Conservation (phyloP, 306 rosid species). For the Sicyos edulis region DNA sequence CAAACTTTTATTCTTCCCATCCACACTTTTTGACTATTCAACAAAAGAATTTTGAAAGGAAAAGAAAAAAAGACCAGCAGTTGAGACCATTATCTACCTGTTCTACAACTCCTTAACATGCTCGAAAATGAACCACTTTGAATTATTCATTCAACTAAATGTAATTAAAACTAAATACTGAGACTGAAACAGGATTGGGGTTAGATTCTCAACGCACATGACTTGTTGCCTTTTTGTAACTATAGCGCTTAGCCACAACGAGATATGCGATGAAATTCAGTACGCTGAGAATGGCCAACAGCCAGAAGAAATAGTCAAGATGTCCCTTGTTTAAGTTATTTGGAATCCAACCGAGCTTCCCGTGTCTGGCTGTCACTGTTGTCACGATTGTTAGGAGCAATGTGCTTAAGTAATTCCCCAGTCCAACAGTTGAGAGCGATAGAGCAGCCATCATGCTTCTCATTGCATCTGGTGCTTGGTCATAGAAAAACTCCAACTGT, state of each 20-base stretch:
- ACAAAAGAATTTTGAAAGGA: not conserved
- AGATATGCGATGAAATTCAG: constrained; percentile 52
- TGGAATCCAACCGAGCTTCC: too few relatives aligned
- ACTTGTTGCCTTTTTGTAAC: constrained; percentile 44
- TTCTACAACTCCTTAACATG: too few relatives aligned
- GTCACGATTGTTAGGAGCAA: constrained; percentile 64
- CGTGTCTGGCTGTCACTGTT: constrained; percentile 35
- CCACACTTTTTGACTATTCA: constrained; percentile 16
- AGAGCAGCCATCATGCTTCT: constrained; percentile 76
- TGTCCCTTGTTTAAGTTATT: too few relatives aligned
- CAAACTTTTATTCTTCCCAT: not conserved
- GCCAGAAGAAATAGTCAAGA: constrained; percentile 68
- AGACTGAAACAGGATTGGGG: not conserved
- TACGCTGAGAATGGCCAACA: constrained; percentile 52
- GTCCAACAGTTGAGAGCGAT: constrained; percentile 52
- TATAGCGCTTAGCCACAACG: constrained; percentile 53
- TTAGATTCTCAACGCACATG: not conserved
- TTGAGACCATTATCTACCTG: too few relatives aligned
- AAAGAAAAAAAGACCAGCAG: not conserved
- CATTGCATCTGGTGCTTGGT: constrained; percentile 20
- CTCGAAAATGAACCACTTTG: not conserved
- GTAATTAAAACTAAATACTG: not conserved
- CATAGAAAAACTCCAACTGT: too few relatives aligned
- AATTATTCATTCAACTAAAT: not conserved
- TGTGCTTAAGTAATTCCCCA: constrained; percentile 72